Conservation (phyloP, 441 rosid species). For the Gossypium schwendimanii region DNA sequence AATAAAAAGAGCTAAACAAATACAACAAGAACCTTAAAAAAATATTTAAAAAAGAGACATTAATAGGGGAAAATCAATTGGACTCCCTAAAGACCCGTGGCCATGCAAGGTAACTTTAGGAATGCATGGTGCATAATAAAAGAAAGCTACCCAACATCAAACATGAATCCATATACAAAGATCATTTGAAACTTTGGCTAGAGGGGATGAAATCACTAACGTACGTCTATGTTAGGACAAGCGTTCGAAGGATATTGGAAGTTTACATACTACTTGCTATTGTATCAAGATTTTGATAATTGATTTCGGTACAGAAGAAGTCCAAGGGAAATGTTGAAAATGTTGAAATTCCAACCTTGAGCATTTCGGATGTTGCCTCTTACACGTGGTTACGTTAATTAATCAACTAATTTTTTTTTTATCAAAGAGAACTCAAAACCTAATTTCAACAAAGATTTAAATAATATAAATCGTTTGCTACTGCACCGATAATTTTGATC, state of each 20-base stretch:
- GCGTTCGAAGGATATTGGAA: neutral
- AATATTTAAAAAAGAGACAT: conserved; percentile 16
- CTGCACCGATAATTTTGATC: neutral
- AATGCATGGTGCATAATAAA: conserved; percentile 38
- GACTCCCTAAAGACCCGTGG: conserved; percentile 12
- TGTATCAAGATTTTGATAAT: too few relatives aligned
- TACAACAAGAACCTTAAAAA: neutral
- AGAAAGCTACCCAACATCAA: conserved; percentile 27
- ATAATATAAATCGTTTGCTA: too few relatives aligned
- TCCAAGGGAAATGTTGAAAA: too few relatives aligned
- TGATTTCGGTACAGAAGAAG: too few relatives aligned
- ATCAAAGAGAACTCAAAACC: too few relatives aligned
- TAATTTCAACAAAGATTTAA: too few relatives aligned
- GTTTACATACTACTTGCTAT: neutral
- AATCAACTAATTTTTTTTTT: too few relatives aligned
- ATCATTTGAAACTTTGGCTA: conserved; percentile 7
- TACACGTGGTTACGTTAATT: too few relatives aligned
- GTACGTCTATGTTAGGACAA: neutral
- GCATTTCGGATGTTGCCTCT: neutral
- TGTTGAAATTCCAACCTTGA: too few relatives aligned
- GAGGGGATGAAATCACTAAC: conserved; percentile 13
- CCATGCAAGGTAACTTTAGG: conserved; percentile 44
- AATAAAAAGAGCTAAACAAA: conserved; percentile 15
- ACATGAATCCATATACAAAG: conserved; percentile 10
- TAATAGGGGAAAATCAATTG: conserved; percentile 18